phyloP scores from a whole-genome alignment of 2,329 filamentous ascomycete genomes.

The Pseudocercospora pini-densiflorae region DNA sequence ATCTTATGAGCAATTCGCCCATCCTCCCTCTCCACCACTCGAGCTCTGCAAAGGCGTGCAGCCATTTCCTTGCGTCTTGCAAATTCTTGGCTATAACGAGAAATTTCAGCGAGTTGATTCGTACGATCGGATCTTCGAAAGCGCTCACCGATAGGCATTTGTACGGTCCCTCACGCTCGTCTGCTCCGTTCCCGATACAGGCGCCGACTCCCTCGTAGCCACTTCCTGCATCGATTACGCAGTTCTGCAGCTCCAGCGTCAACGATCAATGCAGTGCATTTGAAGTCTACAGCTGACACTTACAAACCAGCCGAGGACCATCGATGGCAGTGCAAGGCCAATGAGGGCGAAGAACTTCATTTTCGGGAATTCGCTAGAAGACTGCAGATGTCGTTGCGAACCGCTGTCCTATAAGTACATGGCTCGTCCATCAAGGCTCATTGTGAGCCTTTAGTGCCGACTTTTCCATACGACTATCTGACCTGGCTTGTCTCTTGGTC shows the following conservation, averaged over 20 bases:
- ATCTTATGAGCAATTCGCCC: neutral
- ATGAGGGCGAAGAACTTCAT: neutral
- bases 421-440: neutral
- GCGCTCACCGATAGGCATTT: neutral
- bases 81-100: neutral
- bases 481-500: neutral
- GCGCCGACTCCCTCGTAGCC: neutral
- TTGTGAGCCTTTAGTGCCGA: neutral
- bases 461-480: neutral
- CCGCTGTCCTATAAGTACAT: neutral
- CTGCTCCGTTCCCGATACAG: neutral
- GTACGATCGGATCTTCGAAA: neutral
- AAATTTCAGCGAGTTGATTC: neutral
- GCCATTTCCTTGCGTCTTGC: neutral
- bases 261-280: neutral
- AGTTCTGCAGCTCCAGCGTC: neutral
- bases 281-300: neutral
- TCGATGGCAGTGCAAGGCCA: neutral
- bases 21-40: neutral
- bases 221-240: neutral
- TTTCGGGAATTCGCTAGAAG: neutral
- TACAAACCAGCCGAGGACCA: neutral
- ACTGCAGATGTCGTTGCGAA: neutral
- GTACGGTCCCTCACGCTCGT: neutral
- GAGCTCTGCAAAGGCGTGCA: neutral